Conservation (phyloP, 148 eudicot species). For the Vaccinium vitisidaea region DNA sequence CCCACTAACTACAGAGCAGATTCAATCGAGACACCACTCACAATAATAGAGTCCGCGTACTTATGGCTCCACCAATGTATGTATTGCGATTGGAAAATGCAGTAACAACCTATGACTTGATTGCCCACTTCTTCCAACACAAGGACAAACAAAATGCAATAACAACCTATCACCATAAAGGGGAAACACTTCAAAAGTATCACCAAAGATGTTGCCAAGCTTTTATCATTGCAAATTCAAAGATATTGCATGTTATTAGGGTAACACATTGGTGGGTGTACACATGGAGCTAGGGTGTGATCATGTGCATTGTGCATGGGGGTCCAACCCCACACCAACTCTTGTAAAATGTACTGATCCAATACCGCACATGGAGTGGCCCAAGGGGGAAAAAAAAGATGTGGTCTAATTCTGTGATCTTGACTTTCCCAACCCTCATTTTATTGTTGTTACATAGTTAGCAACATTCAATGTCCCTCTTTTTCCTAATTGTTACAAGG, state of each 20-base stretch:
- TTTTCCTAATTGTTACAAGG: no score
- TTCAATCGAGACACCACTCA: neutral
- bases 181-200: neutral
- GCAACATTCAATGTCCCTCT: neutral
- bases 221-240: neutral
- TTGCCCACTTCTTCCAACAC: neutral
- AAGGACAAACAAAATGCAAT: neutral
- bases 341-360: neutral
- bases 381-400: neutral
- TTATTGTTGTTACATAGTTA: neutral
- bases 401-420: neutral
- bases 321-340: conserved; percentile 5
- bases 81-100: no score
- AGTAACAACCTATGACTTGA: no score
- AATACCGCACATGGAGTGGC: neutral
- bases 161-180: neutral
- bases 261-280: neutral
- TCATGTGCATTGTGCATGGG: conserved; percentile 10
- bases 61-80: neutral
- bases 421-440: conserved; percentile 10
- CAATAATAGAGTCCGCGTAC: neutral
- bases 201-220: neutral
- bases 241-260: neutral
- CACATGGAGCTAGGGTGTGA: conserved; percentile 1
- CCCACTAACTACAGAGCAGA: neutral